Evolutionary conservation across 257 asterid species (phyloP).

Genomic region (Solanum chiquidenum): DNA sequence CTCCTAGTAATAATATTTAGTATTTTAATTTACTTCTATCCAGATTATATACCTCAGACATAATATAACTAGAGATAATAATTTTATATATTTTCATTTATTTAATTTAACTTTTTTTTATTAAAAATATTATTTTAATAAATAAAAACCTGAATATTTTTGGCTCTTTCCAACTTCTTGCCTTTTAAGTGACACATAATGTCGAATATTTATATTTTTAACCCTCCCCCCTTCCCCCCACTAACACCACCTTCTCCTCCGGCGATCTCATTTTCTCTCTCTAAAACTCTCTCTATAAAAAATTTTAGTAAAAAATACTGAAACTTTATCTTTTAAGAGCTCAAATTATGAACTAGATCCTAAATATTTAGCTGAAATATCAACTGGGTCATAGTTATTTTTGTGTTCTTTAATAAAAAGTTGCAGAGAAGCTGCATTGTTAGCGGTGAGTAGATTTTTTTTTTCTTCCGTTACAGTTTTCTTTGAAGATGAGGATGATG

Average conservation of each 20-base stretch:
- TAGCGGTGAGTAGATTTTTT: not conserved
- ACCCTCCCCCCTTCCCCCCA: slow-evolving; percentile 7
- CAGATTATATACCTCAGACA: not conserved
- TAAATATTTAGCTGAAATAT: not conserved
- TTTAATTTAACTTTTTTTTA: not conserved
- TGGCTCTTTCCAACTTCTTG: slow-evolving; percentile 51
- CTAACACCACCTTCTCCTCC: slow-evolving; percentile 18
- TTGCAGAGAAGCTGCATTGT: slow-evolving; percentile 2
- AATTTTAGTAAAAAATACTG: not conserved
- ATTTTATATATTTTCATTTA: not conserved
- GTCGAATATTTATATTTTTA: slow-evolving; percentile 17
- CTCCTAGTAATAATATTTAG: not conserved
- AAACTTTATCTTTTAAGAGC: not conserved
- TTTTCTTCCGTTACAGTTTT: slow-evolving; percentile 1
- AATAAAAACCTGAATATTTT: slow-evolving; percentile 18
- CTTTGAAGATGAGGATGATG: slow-evolving; percentile 4
- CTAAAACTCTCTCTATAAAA: not conserved
- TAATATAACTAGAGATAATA: not conserved
- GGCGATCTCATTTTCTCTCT: slow-evolving; percentile 5
- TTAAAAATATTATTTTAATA: not conserved
- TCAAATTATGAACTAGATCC: slow-evolving; percentile 11
- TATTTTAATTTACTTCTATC: not conserved
- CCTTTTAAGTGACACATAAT: slow-evolving; percentile 55
- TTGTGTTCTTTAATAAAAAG: not conserved
- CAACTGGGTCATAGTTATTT: not conserved